Base-by-base conservation (phyloP, 768 basidiomycete species). In the Suillus americanus region DNA sequence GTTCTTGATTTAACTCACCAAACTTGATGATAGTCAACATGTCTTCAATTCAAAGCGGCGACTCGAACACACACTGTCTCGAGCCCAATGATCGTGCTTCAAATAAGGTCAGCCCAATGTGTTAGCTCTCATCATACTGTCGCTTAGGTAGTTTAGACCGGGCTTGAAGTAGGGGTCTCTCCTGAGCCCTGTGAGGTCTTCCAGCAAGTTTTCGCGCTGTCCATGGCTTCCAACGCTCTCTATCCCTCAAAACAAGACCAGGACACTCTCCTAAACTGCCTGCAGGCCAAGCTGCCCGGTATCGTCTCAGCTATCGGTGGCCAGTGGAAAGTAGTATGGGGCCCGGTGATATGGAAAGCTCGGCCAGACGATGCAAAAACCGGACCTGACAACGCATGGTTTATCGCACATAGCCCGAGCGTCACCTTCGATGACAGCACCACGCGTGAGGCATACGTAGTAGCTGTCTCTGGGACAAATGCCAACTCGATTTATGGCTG, bases 371-470 rank as follows among this genome's bases (percentile, higher is more conserved):
- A 55, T 0, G 23, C 1, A 12, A 7, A 16, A 4, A 64, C 62
- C 6, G 65, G 66, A 1, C 70, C 68, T 9, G 68, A 64, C 13
- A 69, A 72, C 51, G 55, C 70, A 5, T 67, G 64, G 64, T 71
- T 62, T 33, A 3, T 71, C 9, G 68, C 68, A 23, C 43, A 37
- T 18, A 55, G 69, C 23, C 68, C 68, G 0, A 7, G 2, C 20
- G 54, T 67, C 46, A 0, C 30, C 55, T 65, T 64, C 8, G 68
- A 72, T 20, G 68, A 72, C 16, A 63, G 67, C 4, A 64, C 56
- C 14, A 28, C 55, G 3, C 54, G 46, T 5, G 60, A 62, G 2
- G 46, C 68, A 51, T 64, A 69, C 41, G 66, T 66, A 28, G 61
- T 69, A 10, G 62, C 64, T 48, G n/a, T 69, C n/a, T 60, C 70